Percentiles rank a stretch among this genome's conserved stretches.
Conservation (phyloP, 768 basidiomycete genomes). For the Clavaria fumosa region DNA sequence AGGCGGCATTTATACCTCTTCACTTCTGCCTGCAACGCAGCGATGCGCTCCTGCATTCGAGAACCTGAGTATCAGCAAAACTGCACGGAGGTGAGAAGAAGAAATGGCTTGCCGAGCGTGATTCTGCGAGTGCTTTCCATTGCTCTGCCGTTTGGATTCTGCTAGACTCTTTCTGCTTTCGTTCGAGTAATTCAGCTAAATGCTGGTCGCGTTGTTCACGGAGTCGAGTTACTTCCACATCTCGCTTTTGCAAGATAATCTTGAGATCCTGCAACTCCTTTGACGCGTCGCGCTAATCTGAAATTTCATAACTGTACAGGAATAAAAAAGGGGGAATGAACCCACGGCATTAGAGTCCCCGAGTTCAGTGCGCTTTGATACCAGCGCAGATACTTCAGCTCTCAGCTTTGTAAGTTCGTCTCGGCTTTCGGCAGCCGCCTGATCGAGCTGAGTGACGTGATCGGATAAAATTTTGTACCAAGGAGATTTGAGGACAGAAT, state of each 20-base stretch:
- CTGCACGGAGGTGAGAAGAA: neutral
- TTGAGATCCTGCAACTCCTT: constrained; percentile 50
- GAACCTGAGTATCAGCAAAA: constrained; percentile 9
- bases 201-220: constrained; percentile 60
- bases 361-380: constrained; percentile 27
- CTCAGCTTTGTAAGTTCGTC: constrained; percentile 25
- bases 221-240: constrained; percentile 49
- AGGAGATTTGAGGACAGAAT: constrained; percentile 29
- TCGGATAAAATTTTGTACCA: constrained; percentile 43
- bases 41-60: constrained; percentile 49
- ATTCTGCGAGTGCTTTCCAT: constrained; percentile 46
- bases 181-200: constrained; percentile 48
- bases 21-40: constrained; percentile 55
- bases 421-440: constrained; percentile 23
- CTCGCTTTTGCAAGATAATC: constrained; percentile 42
- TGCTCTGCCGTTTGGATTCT: constrained; percentile 48
- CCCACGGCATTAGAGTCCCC: constrained; percentile 31
- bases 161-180: constrained; percentile 44
- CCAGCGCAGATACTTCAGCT: constrained; percentile 28
- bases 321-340: constrained; percentile 8
- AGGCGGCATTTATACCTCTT: constrained; percentile 56
- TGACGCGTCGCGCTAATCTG: constrained; percentile 22
- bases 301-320: constrained; percentile 8
- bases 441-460: constrained; percentile 34
- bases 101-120: constrained; percentile 32